A percentile compares a stretch with the other conserved stretches of the same genome.
These are phyloP conservation scores for Pulveroboletus sp. DNA, from an alignment of 768 basidiomycete genomes.

Conservation along the genomic window DNA sequence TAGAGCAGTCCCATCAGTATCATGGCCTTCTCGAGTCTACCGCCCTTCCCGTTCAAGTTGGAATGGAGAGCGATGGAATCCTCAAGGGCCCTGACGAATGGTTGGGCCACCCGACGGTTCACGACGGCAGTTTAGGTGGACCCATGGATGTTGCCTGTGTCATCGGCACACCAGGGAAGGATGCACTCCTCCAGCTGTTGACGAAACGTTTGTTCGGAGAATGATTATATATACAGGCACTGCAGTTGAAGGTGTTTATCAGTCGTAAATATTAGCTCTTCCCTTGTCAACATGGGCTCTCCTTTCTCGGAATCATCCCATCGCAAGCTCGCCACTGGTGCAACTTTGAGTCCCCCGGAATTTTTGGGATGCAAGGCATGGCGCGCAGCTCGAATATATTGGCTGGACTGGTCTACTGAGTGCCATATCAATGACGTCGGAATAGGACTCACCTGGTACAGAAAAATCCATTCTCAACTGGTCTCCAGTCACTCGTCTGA, in stretches of 20 bases:
- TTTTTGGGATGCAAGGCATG: too few relatives aligned
- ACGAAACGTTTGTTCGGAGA: conserved; percentile 53
- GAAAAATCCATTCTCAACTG: too few relatives aligned
- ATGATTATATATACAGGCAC: neutral
- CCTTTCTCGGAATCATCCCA: too few relatives aligned
- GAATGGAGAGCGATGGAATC: conserved; percentile 35
- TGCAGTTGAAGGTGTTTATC: neutral
- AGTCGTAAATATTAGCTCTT: too few relatives aligned
- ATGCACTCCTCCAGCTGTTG: conserved; percentile 43
- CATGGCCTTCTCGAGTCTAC: conserved; percentile 44
- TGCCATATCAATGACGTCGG: too few relatives aligned
- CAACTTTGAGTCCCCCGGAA: too few relatives aligned
- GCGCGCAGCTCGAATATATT: too few relatives aligned
- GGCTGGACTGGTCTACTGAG: too few relatives aligned
- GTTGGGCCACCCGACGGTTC: conserved; percentile 15
- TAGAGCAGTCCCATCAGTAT: conserved; percentile 22
- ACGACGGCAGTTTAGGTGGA: conserved; percentile 20
- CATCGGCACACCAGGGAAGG: conserved; percentile 60
- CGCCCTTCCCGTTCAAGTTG: conserved; percentile 51
- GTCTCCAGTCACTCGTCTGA: too few relatives aligned
- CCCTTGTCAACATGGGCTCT: too few relatives aligned
- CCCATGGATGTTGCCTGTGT: conserved; percentile 43
- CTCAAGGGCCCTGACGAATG: conserved; percentile 12
- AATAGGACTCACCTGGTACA: too few relatives aligned
- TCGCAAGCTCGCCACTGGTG: too few relatives aligned